Base-by-base conservation (phyloP, 768 basidiomycete species). In the Macrolepiota albuminosa region DNA sequence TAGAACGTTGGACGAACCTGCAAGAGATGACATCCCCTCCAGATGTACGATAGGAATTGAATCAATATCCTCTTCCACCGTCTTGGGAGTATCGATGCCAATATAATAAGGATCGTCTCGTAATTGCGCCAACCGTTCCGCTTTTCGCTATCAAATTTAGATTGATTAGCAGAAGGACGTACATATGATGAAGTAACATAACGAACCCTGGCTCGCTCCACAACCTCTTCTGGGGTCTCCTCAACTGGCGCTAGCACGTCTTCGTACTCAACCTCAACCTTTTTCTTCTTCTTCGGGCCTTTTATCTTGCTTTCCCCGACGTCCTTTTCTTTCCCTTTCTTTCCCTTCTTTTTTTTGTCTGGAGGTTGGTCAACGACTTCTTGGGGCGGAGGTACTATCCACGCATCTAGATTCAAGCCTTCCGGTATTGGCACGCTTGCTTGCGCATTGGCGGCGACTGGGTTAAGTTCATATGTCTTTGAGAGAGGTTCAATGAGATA, bases 31-130 rank as follows among this genome's bases (percentile, higher is more conserved):
- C 72, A 91, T 80, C 59, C 81, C 85, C 45, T 96, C 91, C 49
- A 98, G 73, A 61, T 78, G 83, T 34, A 98, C 92, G 26, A 99
- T 84, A 0, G 96, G 95, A 72, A 98, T 98, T 9, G 87, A 84
- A 66, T 97, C 94, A n/a, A 97, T 64, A 68, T 97, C 93, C 13
- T 84, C 81, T 8, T 72, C 61, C 29, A 60, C 54, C 31, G 69
- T 62, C 57, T 72, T 76, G 1, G 82, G 76, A 56, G 70, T 74
- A 45, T 84, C 83, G 63, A 91, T 89, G 42, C 86, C 79, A 63
- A 97, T 86, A 72, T 97, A 95, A 74, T 94, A 97, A 4, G 95
- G 95, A 69, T 98, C 94, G 62, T 93, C 91, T 43, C 84, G 84
- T 63, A 87, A 77, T 60, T 87, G 84, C 53, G 88, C 93, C 51